Evolutionary conservation across 1,139 yeast genomes (phyloP).

Genomic region (Nakaseomyces uthaithaninus): DNA sequence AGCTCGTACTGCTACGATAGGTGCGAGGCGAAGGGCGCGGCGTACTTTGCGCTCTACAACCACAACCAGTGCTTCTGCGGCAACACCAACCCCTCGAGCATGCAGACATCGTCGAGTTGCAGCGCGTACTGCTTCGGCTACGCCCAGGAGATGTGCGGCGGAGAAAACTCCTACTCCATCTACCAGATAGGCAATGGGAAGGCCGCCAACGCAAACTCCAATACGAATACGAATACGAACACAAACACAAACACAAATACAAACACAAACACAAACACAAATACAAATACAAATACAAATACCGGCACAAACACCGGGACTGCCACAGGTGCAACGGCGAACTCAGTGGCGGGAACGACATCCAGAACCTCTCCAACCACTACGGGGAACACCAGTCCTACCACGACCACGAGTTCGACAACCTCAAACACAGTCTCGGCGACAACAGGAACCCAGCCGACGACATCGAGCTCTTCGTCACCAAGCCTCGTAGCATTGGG

Average conservation of each 20-base stretch:
- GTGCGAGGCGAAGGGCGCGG: constrained; percentile 37
- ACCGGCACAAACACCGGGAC: not conserved
- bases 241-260: constrained; percentile 4
- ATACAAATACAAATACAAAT: not conserved
- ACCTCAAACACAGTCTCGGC: not conserved
- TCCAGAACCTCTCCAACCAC: not conserved
- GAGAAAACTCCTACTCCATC: constrained; percentile 35
- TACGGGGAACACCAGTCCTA: not conserved
- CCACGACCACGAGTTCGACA: not conserved
- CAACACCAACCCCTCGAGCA: constrained; percentile 34
- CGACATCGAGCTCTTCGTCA: not conserved
- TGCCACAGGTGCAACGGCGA: not conserved
- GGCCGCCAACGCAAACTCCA: constrained; percentile 4
- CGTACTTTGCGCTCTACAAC: constrained; percentile 45
- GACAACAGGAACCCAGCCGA: not conserved
- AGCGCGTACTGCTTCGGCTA: constrained; percentile 33
- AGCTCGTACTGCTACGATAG: constrained; percentile 37
- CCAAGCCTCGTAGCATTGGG: constrained; percentile 6
- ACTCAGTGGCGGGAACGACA: not conserved
- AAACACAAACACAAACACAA: constrained; percentile 6
- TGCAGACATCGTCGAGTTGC: constrained; percentile 28
- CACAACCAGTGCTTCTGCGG: constrained; percentile 53
- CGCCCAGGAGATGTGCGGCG: constrained; percentile 36
- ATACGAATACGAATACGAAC: constrained; percentile 2
- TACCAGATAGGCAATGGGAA: constrained; percentile 29